Percentiles rank a stretch among this genome's conserved stretches.
These are phyloP conservation scores for Aspergillus wentii DNA, from an alignment of 495 filamentous ascomycete species.

Conservation along the genomic window DNA sequence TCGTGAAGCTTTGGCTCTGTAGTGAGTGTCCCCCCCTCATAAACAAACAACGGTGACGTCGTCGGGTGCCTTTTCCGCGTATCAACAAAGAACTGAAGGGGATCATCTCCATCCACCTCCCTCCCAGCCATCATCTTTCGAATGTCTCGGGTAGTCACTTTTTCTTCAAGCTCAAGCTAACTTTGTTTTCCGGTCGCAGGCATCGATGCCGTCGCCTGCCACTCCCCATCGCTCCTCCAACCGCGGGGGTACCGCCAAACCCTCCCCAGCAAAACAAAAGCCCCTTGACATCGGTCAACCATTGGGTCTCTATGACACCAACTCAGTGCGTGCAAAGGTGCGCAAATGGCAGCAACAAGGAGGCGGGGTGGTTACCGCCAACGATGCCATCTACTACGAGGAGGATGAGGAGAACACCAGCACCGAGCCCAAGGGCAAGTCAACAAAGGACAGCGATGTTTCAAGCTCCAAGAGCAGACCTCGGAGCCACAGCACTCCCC, in stretches of 20 bases:
- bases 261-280: conserved; percentile 29
- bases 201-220: conserved; percentile 42
- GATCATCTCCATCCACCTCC: background rate
- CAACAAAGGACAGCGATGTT: conserved; percentile 17
- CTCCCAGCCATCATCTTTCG: background rate
- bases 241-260: conserved; percentile 32
- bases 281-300: conserved; percentile 48
- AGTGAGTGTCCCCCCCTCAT: conserved; percentile 8
- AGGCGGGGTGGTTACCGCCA: conserved; percentile 50
- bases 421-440: conserved; percentile 20
- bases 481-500: conserved; percentile 53
- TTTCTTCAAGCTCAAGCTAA: conserved; percentile 13
- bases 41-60: conserved; percentile 1
- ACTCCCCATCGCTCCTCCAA: conserved; percentile 39
- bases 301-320: conserved; percentile 49
- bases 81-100: conserved; percentile 13
- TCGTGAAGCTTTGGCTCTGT: conserved; percentile 1
- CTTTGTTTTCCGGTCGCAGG: conserved; percentile 11
- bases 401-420: conserved; percentile 32
- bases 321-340: conserved; percentile 63
- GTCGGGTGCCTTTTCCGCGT: background rate
- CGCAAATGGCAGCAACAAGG: conserved; percentile 72
- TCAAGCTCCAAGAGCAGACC: conserved; percentile 13
- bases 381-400: conserved; percentile 32
- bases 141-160: conserved; percentile 10